These are phyloP conservation scores for Colletotrichum eremochloae DNA, from an alignment of 2,329 filamentous ascomycete genomes.

Conservation along the genomic window DNA sequence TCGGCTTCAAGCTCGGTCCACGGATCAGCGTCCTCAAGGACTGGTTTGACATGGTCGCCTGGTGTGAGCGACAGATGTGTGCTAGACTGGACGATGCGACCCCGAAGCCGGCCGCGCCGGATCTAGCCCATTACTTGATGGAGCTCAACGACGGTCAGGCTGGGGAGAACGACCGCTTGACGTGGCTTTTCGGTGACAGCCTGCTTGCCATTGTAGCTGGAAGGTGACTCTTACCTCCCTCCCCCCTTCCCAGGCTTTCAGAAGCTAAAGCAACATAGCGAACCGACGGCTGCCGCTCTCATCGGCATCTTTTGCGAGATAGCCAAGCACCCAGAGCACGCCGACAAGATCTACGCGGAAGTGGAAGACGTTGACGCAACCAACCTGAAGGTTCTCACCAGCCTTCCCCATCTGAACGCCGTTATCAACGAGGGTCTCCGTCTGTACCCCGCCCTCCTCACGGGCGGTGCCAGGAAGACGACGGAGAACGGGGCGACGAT, in stretches of 20 bases:
- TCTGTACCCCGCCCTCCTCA: conserved; percentile 39
- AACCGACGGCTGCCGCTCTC: conserved; percentile 42
- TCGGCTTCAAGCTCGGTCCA: conserved; percentile 44
- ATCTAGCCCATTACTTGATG: conserved; percentile 38
- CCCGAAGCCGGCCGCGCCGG: conserved; percentile 33
- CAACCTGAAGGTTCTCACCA: conserved; percentile 42
- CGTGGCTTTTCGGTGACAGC: conserved; percentile 42
- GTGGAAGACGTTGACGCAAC: conserved; percentile 41
- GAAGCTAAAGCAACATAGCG: conserved; percentile 30
- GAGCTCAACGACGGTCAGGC: conserved; percentile 34
- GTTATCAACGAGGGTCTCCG: conserved; percentile 42
- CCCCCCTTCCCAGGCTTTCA: neutral
- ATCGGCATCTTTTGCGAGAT: conserved; percentile 44
- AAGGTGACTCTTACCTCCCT: conserved; percentile 33
- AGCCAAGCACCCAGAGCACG: conserved; percentile 41
- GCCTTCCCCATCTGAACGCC: conserved; percentile 45
- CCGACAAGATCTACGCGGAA: conserved; percentile 36
- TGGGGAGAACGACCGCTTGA: conserved; percentile 26
- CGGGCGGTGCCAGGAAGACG: conserved; percentile 39
- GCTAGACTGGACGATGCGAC: conserved; percentile 31
- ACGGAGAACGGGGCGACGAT: conserved; percentile 38
- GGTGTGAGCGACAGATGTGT: conserved; percentile 44
- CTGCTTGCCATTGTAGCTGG: conserved; percentile 45
- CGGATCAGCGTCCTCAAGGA: conserved; percentile 43
- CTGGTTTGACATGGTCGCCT: conserved; percentile 45